A percentile compares a stretch with the other conserved stretches of the same genome.
These are phyloP conservation scores for Russula dissimulans DNA, from an alignment of 768 basidiomycete species.

Conservation along the genomic window DNA sequence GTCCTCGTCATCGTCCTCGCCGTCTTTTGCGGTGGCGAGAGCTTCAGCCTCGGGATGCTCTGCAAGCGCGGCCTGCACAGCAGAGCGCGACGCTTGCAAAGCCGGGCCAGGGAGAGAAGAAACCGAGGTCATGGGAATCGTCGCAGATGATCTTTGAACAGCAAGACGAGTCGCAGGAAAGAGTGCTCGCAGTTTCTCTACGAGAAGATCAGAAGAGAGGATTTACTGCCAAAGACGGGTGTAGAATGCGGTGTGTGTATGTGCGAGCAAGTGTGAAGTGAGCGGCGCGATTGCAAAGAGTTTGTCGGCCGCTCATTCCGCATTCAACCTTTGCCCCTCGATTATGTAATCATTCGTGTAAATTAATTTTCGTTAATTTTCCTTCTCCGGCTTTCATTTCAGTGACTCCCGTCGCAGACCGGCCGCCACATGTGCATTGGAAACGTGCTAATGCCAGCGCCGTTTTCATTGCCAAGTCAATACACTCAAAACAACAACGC, in stretches of 20 bases:
- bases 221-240: background rate
- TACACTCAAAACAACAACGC: too few relatives aligned
- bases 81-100: constrained; percentile 71
- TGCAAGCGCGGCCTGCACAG: constrained; percentile 62
- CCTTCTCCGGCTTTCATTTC: too few relatives aligned
- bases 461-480: too few relatives aligned
- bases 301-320: too few relatives aligned
- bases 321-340: too few relatives aligned
- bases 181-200: background rate
- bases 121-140: constrained; percentile 26
- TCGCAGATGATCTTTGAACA: background rate
- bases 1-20: constrained; percentile 24
- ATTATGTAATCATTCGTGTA: background rate
- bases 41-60: constrained; percentile 35
- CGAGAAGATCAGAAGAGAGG: too few relatives aligned
- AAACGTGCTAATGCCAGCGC: too few relatives aligned
- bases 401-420: too few relatives aligned
- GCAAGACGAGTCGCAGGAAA: background rate
- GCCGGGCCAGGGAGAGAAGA: constrained; percentile 54
- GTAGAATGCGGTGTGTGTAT: background rate
- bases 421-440: too few relatives aligned
- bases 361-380: too few relatives aligned
- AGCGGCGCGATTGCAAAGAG: background rate
- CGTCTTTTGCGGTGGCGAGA: constrained; percentile 23
- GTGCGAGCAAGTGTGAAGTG: background rate